Percentiles rank a stretch among this genome's conserved stretches.
phyloP scores from a whole-genome alignment of 352 stramenopile genomes.

The Stramenopiles sp. region DNA sequence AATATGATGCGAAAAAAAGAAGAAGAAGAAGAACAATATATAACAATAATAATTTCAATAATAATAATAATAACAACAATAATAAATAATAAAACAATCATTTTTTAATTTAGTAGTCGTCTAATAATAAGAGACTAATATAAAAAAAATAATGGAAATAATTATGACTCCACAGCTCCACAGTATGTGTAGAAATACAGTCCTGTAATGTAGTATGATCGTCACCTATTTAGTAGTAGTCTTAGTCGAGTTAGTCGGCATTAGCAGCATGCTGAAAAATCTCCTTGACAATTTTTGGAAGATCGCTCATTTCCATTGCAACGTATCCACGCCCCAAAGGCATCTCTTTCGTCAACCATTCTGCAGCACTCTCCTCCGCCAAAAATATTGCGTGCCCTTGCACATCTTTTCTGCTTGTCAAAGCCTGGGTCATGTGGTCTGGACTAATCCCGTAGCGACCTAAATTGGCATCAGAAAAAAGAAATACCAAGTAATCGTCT shows the following conservation, averaged over 20 bases:
- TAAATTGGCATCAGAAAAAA: neutral
- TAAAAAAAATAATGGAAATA: too few species aligned
- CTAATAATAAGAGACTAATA: too few species aligned
- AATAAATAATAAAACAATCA: too few species aligned
- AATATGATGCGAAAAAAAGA: too few species aligned
- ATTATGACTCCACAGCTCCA: too few species aligned
- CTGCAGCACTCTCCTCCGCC: neutral
- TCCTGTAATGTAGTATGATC: too few species aligned
- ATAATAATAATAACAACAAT: too few species aligned
- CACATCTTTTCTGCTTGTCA: neutral
- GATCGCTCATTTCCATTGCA: neutral
- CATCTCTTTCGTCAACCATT: neutral
- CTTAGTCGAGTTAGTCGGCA: neutral
- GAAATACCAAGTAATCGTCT: conserved; percentile 10
- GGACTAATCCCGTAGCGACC: neutral
- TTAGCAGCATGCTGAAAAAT: neutral
- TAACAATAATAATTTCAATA: too few species aligned
- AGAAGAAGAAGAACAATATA: too few species aligned
- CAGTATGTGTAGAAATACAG: too few species aligned
- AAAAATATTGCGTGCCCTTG: neutral
- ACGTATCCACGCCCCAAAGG: neutral
- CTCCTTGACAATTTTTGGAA: neutral
- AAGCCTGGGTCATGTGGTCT: neutral
- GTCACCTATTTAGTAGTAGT: too few species aligned
- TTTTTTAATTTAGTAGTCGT: too few species aligned